Conservation (phyloP, 2,329 filamentous ascomycete genomes). For the Pseudogymnoascus sp. region DNA sequence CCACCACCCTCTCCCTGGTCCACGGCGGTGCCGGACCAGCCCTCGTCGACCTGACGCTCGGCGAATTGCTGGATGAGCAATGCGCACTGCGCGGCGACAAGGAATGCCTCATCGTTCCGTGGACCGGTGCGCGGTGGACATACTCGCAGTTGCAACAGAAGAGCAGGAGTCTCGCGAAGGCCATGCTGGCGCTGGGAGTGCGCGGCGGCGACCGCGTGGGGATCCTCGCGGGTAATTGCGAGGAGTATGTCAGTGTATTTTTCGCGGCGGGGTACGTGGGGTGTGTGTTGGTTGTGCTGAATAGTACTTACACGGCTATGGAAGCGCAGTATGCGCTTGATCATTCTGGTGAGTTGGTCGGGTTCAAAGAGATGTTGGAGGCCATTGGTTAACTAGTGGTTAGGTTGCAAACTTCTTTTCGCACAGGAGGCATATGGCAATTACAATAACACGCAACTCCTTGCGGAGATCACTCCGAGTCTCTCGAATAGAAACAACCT, state of each 20-base stretch:
- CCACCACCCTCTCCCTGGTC: slow-evolving; percentile 41
- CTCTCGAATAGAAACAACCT: slow-evolving; percentile 34
- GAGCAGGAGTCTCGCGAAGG: slow-evolving; percentile 53
- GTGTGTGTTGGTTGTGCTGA: slow-evolving; percentile 65
- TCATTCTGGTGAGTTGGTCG: slow-evolving; percentile 50
- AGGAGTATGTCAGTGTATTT: slow-evolving; percentile 24
- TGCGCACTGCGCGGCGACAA: slow-evolving; percentile 53
- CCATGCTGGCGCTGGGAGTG: slow-evolving; percentile 59
- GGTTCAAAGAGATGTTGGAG: neutral
- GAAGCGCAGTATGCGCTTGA: slow-evolving; percentile 64
- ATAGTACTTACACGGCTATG: slow-evolving; percentile 71
- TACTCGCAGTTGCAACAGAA: slow-evolving; percentile 57
- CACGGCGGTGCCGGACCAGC: slow-evolving; percentile 61
- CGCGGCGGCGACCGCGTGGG: slow-evolving; percentile 32
- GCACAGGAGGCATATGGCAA: slow-evolving; percentile 61
- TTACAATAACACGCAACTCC: slow-evolving; percentile 52
- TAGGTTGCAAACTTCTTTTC: slow-evolving; percentile 65
- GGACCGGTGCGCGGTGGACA: slow-evolving; percentile 68
- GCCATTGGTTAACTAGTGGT: neutral
- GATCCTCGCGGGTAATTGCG: slow-evolving; percentile 20
- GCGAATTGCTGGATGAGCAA: slow-evolving; percentile 64
- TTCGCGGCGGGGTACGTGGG: slow-evolving; percentile 37
- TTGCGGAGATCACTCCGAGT: slow-evolving; percentile 41
- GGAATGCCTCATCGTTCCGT: slow-evolving; percentile 66
- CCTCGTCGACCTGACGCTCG: slow-evolving; percentile 62